Evolutionary conservation across 1,284 basidiomycete species (phyloP).

Genomic region (Hemileia vastatrix): DNA sequence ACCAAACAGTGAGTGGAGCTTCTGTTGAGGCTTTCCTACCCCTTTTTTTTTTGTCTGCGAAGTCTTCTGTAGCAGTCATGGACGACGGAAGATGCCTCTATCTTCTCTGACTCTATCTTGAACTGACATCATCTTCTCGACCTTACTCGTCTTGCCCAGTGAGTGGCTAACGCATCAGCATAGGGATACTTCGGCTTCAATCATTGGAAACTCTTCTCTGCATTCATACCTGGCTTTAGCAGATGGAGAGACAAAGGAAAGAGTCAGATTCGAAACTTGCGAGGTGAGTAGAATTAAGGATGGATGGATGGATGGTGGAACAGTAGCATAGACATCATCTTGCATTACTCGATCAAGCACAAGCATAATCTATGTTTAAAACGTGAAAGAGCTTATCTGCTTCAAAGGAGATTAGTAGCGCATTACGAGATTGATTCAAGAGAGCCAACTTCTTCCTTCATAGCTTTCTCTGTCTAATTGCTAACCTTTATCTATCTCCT

Average conservation of each 20-base stretch:
- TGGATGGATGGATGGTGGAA: neutral
- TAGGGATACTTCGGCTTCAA: conserved; percentile 38
- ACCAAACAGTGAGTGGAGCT: too few relatives aligned
- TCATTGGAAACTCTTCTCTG: conserved; percentile 37
- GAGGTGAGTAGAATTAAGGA: conserved; percentile 25
- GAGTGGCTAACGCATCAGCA: conserved; percentile 42
- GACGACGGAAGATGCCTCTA: neutral
- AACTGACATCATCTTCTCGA: neutral
- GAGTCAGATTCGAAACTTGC: conserved; percentile 35
- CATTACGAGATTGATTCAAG: too few relatives aligned
- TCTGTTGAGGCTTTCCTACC: too few relatives aligned
- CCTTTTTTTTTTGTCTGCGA: conserved; percentile 11
- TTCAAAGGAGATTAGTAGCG: too few relatives aligned
- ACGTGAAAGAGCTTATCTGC: too few relatives aligned
- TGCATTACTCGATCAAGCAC: too few relatives aligned
- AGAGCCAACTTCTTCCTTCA: too few relatives aligned
- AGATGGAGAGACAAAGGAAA: conserved; percentile 38
- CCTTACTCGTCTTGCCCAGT: conserved; percentile 20
- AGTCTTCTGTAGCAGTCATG: conserved; percentile 9
- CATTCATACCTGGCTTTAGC: conserved; percentile 36
- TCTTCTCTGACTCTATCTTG: neutral
- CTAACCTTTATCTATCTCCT: too few relatives aligned
- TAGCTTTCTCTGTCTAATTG: too few relatives aligned
- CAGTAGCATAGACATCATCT: too few relatives aligned
- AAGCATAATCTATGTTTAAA: too few relatives aligned